These are phyloP conservation scores for Coemansia sp. DNA, from an alignment of 192 early-diverging fungal species.

Conservation along the genomic window DNA sequence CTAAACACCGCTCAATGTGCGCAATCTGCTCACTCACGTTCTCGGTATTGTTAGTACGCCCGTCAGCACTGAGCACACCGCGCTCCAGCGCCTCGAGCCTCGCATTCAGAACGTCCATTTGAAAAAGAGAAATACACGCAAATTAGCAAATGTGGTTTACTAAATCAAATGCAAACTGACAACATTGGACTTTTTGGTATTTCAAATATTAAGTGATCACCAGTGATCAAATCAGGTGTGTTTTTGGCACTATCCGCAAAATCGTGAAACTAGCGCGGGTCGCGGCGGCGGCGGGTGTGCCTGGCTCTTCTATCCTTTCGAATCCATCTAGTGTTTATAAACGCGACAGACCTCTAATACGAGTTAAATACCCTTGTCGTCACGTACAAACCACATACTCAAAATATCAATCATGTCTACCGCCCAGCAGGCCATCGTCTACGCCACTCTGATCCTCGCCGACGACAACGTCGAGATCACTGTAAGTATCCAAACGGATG, in stretches of 20 bases:
- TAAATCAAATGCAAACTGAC: no score
- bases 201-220: not conserved
- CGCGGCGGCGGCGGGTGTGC: not conserved
- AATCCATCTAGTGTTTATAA: constrained; percentile 24
- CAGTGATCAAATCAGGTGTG: not conserved
- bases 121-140: not conserved
- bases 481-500: constrained; percentile 63
- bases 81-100: constrained; percentile 46
- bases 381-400: constrained; percentile 32
- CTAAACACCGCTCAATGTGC: constrained; percentile 32
- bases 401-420: constrained; percentile 55
- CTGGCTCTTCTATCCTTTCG: constrained; percentile 15
- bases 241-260: not conserved
- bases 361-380: constrained; percentile 49
- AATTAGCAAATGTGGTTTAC: not conserved
- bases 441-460: constrained; percentile 98
- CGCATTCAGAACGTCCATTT: constrained; percentile 36
- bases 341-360: constrained; percentile 50
- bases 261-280: not conserved
- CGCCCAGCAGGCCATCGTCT: constrained; percentile 88
- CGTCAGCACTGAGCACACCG: constrained; percentile 20
- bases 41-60: not conserved
- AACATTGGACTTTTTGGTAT: not conserved
- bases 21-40: constrained; percentile 36
- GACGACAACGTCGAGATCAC: constrained; percentile 98